Conservation (phyloP, 352 stramenopile species). For the Globisporangium polare region DNA sequence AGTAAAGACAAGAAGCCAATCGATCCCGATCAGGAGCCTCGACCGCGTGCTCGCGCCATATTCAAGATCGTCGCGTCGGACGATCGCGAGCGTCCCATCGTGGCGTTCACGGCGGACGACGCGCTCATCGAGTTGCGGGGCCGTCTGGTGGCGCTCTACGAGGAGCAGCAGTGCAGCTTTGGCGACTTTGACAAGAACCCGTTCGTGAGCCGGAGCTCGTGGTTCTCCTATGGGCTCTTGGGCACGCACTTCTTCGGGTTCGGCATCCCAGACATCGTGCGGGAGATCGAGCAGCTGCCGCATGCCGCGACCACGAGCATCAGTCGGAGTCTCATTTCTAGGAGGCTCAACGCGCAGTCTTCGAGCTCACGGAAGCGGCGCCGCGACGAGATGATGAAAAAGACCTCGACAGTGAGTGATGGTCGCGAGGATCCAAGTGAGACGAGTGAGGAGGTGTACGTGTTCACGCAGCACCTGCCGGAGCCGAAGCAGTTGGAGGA, state of each 20-base stretch:
- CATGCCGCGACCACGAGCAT: constrained; percentile 70
- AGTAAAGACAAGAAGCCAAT: not conserved
- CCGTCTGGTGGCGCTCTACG: constrained; percentile 69
- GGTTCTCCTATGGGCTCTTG: constrained; percentile 75
- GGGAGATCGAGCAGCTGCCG: constrained; percentile 68
- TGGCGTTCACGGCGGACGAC: constrained; percentile 59
- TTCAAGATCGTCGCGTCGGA: constrained; percentile 83
- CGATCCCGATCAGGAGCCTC: not conserved
- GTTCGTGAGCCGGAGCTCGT: constrained; percentile 71
- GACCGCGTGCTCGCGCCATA: constrained; percentile 28
- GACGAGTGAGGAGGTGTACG: constrained; percentile 58
- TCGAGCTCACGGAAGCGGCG: constrained; percentile 20
- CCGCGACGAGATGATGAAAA: constrained; percentile 18
- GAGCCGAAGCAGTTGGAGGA: constrained; percentile 66
- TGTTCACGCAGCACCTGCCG: constrained; percentile 84
- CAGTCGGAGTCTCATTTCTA: constrained; percentile 33
- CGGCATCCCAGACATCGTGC: constrained; percentile 54
- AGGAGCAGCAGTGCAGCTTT: constrained; percentile 43
- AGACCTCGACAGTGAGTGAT: not conserved
- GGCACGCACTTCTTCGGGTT: constrained; percentile 85
- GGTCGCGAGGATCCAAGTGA: constrained; percentile 11
- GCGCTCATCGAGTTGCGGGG: constrained; percentile 68
- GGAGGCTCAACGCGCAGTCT: constrained; percentile 17
- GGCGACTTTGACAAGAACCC: constrained; percentile 45
- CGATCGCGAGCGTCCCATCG: constrained; percentile 57